These are phyloP conservation scores for Candida andamanensis DNA, from an alignment of 805 yeast genomes.

Conservation along the genomic window DNA sequence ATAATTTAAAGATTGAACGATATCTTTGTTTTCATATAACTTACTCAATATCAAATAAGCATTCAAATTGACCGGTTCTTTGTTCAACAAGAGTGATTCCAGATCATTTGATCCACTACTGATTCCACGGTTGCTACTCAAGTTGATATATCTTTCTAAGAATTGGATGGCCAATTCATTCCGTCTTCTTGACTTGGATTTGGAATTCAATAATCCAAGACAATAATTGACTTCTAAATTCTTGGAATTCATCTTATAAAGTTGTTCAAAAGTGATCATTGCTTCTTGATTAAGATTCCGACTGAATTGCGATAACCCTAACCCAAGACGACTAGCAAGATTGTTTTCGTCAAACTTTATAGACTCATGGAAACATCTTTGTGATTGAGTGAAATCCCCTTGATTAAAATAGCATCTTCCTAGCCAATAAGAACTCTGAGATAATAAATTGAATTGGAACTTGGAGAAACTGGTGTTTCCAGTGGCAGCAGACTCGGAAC, in stretches of 20 bases:
- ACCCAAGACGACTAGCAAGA: conserved; percentile 69
- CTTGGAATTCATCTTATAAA: conserved; percentile 61
- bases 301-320: conserved; percentile 77
- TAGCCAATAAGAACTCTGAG: conserved; percentile 62
- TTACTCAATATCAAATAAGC: conserved; percentile 68
- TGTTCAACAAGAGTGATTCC: conserved; percentile 17
- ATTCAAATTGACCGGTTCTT: conserved; percentile 56
- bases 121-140: conserved; percentile 48
- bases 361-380: conserved; percentile 67
- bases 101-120: conserved; percentile 16
- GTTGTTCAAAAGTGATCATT: conserved; percentile 72
- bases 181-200: conserved; percentile 36
- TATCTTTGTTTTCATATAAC: conserved; percentile 62
- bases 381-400: conserved; percentile 63
- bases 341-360: conserved; percentile 60
- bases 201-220: conserved; percentile 69
- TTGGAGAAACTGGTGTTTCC: conserved; percentile 18
- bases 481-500: conserved; percentile 12
- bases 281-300: conserved; percentile 80
- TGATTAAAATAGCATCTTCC: conserved; percentile 69
- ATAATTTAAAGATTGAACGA: conserved; percentile 61
- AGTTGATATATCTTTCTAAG: conserved; percentile 65
- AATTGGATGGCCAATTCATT: conserved; percentile 52
- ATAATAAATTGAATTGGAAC: conserved; percentile 27
- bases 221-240: conserved; percentile 70